phyloP scores from a whole-genome alignment of 2,329 filamentous ascomycete species.

The Pleomassaria siparia region DNA sequence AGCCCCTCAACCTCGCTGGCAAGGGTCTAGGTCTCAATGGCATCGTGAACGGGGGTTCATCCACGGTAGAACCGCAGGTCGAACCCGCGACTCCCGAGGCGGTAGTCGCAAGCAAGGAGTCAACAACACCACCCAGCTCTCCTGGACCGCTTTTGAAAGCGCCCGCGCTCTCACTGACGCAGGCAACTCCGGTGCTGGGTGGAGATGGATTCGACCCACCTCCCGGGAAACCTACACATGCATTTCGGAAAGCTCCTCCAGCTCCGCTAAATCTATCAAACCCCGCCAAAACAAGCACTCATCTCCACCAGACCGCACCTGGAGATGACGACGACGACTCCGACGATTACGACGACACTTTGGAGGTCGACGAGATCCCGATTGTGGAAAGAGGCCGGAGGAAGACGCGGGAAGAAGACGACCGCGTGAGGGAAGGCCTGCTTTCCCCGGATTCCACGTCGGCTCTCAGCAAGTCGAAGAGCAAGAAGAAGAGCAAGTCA shows the following conservation, averaged over 20 bases:
- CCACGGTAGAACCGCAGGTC: constrained; percentile 8
- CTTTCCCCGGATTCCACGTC: constrained; percentile 67
- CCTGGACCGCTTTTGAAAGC: constrained; percentile 23
- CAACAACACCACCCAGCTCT: constrained; percentile 10
- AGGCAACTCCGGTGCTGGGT: constrained; percentile 43
- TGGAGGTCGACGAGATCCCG: constrained; percentile 67
- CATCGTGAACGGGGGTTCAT: constrained; percentile 18
- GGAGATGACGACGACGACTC: constrained; percentile 71
- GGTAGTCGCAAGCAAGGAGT: constrained; percentile 6
- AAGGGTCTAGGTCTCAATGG: constrained; percentile 29
- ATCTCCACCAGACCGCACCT: constrained; percentile 48
- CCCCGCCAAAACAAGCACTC: constrained; percentile 45
- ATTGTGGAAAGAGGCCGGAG: constrained; percentile 68
- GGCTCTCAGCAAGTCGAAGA: constrained; percentile 68
- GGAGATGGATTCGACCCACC: constrained; percentile 41
- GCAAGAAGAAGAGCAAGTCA: constrained; percentile 53
- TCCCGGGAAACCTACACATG: constrained; percentile 30
- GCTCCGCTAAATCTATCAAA: constrained; percentile 74
- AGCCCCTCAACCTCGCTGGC: constrained; percentile 25
- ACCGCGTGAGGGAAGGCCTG: constrained; percentile 72
- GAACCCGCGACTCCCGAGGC: constrained; percentile 15
- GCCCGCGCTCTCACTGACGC: constrained; percentile 41
- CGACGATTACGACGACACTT: constrained; percentile 78
- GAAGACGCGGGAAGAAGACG: constrained; percentile 86
- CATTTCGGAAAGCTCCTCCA: constrained; percentile 78